Conservation (phyloP, 2,329 filamentous ascomycete species). For the Pseudogymnoascus sp. region DNA sequence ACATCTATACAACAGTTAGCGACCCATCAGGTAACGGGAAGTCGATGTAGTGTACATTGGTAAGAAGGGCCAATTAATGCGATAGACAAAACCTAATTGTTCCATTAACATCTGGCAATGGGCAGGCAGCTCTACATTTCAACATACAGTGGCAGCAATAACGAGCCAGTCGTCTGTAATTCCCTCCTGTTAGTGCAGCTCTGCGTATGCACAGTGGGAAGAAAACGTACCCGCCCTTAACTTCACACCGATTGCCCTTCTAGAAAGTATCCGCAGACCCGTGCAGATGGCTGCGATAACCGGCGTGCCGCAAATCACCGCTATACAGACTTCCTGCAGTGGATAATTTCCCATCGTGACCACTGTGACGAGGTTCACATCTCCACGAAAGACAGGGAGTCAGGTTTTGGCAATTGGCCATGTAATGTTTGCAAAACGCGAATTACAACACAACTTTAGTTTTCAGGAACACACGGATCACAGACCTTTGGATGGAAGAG, state of each 20-base stretch:
- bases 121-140: background rate
- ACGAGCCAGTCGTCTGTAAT: background rate
- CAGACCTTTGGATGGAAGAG: background rate
- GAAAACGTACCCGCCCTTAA: background rate
- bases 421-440: background rate
- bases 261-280: background rate
- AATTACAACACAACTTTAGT: background rate
- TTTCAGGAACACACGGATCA: background rate
- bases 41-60: background rate
- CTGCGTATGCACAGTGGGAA: background rate
- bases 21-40: background rate
- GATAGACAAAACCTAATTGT: background rate
- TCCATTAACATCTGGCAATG: background rate
- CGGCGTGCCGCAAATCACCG: background rate
- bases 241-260: background rate
- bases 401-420: background rate
- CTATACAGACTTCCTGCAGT: background rate
- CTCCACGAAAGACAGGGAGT: background rate
- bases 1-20: background rate
- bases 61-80: background rate
- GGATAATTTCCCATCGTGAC: background rate
- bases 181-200: background rate
- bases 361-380: background rate
- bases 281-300: background rate
- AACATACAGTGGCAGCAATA: background rate